These are phyloP conservation scores for Epichloe sp. DNA, from an alignment of 2,329 filamentous ascomycete genomes.

Conservation along the genomic window DNA sequence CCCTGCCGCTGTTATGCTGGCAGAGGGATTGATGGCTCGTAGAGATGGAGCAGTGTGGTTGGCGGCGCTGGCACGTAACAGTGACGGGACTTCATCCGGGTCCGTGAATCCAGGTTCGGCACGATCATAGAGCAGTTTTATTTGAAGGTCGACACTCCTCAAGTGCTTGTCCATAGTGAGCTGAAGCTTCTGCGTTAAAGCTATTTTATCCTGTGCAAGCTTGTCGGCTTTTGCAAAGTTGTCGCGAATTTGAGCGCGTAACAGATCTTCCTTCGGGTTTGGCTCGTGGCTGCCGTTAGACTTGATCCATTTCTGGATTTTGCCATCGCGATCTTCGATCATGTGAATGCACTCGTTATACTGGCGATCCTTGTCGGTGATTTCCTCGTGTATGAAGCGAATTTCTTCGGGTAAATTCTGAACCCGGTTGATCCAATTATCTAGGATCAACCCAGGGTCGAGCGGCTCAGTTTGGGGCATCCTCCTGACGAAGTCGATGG, in stretches of 20 bases:
- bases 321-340: slow-evolving; percentile 59
- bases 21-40: slow-evolving; percentile 30
- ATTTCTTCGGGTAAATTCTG: slow-evolving; percentile 75
- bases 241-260: slow-evolving; percentile 52
- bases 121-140: slow-evolving; percentile 48
- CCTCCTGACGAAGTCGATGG: slow-evolving; percentile 56
- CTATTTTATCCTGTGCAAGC: slow-evolving; percentile 63
- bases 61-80: slow-evolving; percentile 44
- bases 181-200: slow-evolving; percentile 51
- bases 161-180: slow-evolving; percentile 48
- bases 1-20: slow-evolving; percentile 17
- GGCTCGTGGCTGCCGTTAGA: slow-evolving; percentile 57
- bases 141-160: slow-evolving; percentile 47
- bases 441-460: slow-evolving; percentile 57
- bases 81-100: slow-evolving; percentile 49
- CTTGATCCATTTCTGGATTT: slow-evolving; percentile 73
- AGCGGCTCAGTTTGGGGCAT: slow-evolving; percentile 50
- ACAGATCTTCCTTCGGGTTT: slow-evolving; percentile 62
- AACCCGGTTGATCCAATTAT: slow-evolving; percentile 63
- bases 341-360: slow-evolving; percentile 55
- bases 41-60: slow-evolving; percentile 31
- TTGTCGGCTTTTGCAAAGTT: slow-evolving; percentile 56
- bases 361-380: slow-evolving; percentile 63
- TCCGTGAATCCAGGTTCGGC: slow-evolving; percentile 48
- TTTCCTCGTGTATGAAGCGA: slow-evolving; percentile 71